Percentiles rank a stretch among this genome's conserved stretches.
These are phyloP conservation scores for Leccinum griseonigrum DNA, from an alignment of 1,284 basidiomycete species.

Conservation along the genomic window DNA sequence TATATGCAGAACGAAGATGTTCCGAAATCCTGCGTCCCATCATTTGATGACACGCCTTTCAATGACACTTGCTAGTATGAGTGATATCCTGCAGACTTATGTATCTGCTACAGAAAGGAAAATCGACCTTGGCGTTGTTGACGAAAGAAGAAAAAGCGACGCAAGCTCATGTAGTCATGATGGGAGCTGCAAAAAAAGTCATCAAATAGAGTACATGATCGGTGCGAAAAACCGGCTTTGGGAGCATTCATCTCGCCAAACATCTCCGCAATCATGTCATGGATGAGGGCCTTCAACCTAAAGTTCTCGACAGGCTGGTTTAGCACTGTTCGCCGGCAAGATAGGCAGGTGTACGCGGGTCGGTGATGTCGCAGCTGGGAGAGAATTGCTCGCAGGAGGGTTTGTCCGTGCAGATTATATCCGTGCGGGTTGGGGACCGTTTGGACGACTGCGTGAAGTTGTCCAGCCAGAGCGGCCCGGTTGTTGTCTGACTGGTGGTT, in stretches of 20 bases:
- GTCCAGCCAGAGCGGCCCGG: constrained; percentile 16
- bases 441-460: constrained; percentile 21
- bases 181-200: constrained; percentile 43
- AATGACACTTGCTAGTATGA: too few relatives aligned
- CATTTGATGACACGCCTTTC: too few relatives aligned
- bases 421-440: constrained; percentile 25
- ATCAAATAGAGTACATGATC: constrained; percentile 44
- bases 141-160: neutral
- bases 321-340: constrained; percentile 51
- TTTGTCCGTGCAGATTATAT: constrained; percentile 20
- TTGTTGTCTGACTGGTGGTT: constrained; percentile 33
- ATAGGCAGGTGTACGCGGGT: constrained; percentile 64
- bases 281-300: constrained; percentile 54
- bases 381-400: constrained; percentile 21
- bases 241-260: constrained; percentile 45
- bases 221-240: constrained; percentile 23
- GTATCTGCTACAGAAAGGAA: neutral
- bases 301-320: constrained; percentile 57
- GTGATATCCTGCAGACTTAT: too few relatives aligned
- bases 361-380: constrained; percentile 26
- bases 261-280: constrained; percentile 40
- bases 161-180: constrained; percentile 4
- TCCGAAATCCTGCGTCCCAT: too few relatives aligned
- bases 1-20: too few relatives aligned
- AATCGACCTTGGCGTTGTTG: neutral